A percentile compares a stretch with the other conserved stretches of the same genome.
Evolutionary conservation across 805 yeast species (phyloP).

Genomic region (Candida khao-thaluensis): DNA sequence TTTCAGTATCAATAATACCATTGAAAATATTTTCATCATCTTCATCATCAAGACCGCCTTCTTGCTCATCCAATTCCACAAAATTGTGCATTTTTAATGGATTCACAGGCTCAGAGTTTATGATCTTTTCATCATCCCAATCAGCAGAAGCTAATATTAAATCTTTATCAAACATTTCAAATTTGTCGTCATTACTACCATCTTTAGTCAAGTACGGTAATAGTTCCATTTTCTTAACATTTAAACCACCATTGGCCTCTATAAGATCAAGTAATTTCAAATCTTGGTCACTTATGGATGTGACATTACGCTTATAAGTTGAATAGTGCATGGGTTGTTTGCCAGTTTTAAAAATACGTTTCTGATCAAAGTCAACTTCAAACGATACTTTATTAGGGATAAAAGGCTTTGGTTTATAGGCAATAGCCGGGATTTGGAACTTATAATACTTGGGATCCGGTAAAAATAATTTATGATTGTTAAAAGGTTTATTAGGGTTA

Average conservation of each 20-base stretch:
- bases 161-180: conserved; percentile 49
- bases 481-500: conserved; percentile 51
- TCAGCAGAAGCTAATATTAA: conserved; percentile 67
- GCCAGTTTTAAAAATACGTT: conserved; percentile 47
- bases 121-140: conserved; percentile 70
- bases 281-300: conserved; percentile 32
- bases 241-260: conserved; percentile 18
- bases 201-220: conserved; percentile 33
- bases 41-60: conserved; percentile 16
- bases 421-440: conserved; percentile 51
- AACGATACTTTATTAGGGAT: conserved; percentile 59
- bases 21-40: conserved; percentile 75
- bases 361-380: conserved; percentile 63
- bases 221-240: conserved; percentile 17
- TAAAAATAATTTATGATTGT: conserved; percentile 64
- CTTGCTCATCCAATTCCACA: conserved; percentile 7
- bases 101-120: conserved; percentile 42
- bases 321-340: conserved; percentile 9
- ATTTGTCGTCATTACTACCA: conserved; percentile 35
- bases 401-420: conserved; percentile 39
- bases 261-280: conserved; percentile 30
- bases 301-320: conserved; percentile 11
- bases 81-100: conserved; percentile 10
- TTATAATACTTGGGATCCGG: conserved; percentile 57
- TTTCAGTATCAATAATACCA: conserved; percentile 50